These are phyloP conservation scores for Bisporella sp. DNA, from an alignment of 2,329 filamentous ascomycete genomes.

Conservation along the genomic window DNA sequence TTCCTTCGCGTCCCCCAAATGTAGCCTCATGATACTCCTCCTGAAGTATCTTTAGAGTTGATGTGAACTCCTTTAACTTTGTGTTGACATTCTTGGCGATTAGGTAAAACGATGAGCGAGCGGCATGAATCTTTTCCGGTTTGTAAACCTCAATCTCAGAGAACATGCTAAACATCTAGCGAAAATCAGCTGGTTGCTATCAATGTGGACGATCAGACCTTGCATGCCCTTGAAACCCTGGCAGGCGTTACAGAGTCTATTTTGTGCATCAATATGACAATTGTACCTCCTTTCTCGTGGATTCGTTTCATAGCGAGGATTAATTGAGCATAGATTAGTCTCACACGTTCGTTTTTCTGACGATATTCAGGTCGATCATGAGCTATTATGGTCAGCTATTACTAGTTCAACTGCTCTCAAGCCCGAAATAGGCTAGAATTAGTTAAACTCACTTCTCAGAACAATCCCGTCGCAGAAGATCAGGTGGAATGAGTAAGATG, in stretches of 20 bases:
- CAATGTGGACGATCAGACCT: too few species aligned
- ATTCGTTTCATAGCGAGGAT: conserved; percentile 14
- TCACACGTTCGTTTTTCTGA: conserved; percentile 4
- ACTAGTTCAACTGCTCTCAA: background rate
- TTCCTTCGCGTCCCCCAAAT: conserved; percentile 7
- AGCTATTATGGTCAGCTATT: background rate
- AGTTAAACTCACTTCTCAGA: conserved; percentile 2
- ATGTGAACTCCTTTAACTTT: conserved; percentile 2
- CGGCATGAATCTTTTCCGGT: conserved; percentile 10
- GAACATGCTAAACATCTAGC: conserved; percentile 2
- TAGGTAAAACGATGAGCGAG: conserved; percentile 13
- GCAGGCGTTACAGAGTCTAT: conserved; percentile 8
- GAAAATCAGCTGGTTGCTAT: too few species aligned
- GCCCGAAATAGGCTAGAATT: too few species aligned
- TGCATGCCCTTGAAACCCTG: conserved; percentile 6
- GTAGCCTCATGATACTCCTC: conserved; percentile 12
- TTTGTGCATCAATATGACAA: conserved; percentile 13
- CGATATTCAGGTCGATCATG: conserved; percentile 12
- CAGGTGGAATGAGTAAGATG: conserved; percentile 9
- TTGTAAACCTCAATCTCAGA: conserved; percentile 12
- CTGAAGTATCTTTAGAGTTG: conserved; percentile 10
- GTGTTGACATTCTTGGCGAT: conserved; percentile 12
- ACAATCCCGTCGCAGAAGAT: conserved; percentile 16
- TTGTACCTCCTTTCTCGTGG: conserved; percentile 7
- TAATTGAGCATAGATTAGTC: conserved; percentile 12